These are phyloP conservation scores for Cyberlindnera veronae DNA, from an alignment of 805 yeast species.

Conservation along the genomic window DNA sequence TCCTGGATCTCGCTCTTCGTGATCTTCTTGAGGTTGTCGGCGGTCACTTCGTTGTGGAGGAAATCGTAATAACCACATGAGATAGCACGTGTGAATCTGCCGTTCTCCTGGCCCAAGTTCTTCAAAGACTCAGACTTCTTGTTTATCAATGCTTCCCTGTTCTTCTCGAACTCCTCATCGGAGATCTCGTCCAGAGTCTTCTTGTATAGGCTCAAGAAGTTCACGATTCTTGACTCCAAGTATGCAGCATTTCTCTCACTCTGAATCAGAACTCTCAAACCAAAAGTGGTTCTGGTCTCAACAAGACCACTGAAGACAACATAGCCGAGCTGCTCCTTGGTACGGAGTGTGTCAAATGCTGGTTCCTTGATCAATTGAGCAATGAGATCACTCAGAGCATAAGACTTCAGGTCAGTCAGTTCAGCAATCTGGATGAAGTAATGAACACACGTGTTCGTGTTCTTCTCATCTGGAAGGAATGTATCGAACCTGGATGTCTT, in stretches of 20 bases:
- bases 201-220: conserved; percentile 51
- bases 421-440: conserved; percentile 68
- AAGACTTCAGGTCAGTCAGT: conserved; percentile 37
- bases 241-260: conserved; percentile 75
- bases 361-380: conserved; percentile 81
- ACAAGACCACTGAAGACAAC: conserved; percentile 81
- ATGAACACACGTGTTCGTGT: conserved; percentile 82
- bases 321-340: conserved; percentile 93
- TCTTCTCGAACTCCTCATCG: conserved; percentile 62
- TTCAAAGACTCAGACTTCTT: conserved; percentile 69
- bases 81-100: conserved; percentile 62
- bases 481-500: conserved; percentile 45
- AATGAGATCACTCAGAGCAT: conserved; percentile 58
- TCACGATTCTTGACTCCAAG: conserved; percentile 71
- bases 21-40: conserved; percentile 48
- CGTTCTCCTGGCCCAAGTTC: conserved; percentile 74
- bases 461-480: conserved; percentile 56
- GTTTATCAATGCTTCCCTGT: conserved; percentile 63
- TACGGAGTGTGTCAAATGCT: conserved; percentile 82
- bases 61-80: conserved; percentile 80
- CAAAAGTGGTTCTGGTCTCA: conserved; percentile 66
- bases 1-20: conserved; percentile 54
- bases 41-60: conserved; percentile 51
- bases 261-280: conserved; percentile 74
- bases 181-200: conserved; percentile 46